These are phyloP conservation scores for Russula emetica DNA, from an alignment of 768 basidiomycete species.

Conservation along the genomic window DNA sequence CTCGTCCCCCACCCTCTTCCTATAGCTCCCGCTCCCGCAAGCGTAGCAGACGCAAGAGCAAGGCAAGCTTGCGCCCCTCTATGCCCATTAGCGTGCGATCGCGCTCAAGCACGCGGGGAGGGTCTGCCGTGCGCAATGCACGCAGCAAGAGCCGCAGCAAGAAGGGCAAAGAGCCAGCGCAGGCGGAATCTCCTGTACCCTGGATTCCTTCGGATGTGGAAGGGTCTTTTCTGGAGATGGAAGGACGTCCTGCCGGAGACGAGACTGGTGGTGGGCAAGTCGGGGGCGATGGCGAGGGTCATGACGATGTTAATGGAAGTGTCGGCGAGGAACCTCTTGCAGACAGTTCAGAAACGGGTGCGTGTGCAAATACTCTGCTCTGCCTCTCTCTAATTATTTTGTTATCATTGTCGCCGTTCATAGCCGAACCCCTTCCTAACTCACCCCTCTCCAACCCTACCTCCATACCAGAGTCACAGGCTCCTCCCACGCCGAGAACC, in stretches of 20 bases:
- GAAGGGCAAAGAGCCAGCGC: slow-evolving; percentile 18
- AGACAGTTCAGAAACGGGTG: neutral
- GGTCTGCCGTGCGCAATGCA: neutral
- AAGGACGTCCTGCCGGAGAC: slow-evolving; percentile 13
- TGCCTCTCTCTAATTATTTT: neutral
- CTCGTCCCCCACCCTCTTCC: slow-evolving; percentile 3
- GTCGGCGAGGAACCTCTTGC: neutral
- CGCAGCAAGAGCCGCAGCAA: slow-evolving; percentile 16
- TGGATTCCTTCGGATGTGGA: neutral
- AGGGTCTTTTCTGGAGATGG: slow-evolving; percentile 27
- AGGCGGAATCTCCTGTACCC: neutral
- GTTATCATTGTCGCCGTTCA: neutral
- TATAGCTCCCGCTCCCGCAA: slow-evolving; percentile 43
- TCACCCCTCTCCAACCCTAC: neutral
- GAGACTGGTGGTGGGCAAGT: slow-evolving; percentile 4
- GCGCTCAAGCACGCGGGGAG: slow-evolving; percentile 2
- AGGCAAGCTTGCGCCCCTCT: slow-evolving; percentile 60
- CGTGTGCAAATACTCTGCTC: neutral
- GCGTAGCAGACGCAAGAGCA: slow-evolving; percentile 59
- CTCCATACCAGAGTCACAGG: neutral
- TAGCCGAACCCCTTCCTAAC: neutral
- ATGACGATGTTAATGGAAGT: neutral
- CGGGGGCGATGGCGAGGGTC: slow-evolving; percentile 1
- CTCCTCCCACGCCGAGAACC: too few relatives aligned
- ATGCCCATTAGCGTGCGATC: slow-evolving; percentile 26